phyloP scores from a whole-genome alignment of 179 eudicot genomes.

The Patellifolia procumbens region DNA sequence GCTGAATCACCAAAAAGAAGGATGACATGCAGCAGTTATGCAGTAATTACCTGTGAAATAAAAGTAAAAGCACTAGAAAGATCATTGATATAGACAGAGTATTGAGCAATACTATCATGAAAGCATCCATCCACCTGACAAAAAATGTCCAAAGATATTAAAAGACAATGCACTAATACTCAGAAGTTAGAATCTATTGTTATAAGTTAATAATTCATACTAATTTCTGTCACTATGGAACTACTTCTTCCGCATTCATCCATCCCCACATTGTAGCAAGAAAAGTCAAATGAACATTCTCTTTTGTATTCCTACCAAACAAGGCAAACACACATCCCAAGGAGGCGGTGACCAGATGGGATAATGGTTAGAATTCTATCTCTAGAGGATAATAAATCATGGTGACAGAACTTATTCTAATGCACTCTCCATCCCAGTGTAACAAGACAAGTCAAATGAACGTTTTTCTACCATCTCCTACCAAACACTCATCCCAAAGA shows the following conservation, averaged over 20 bases:
- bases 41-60: conserved; percentile 71
- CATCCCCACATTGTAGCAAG: neutral
- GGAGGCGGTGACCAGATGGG: neutral
- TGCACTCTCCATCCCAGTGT: too few species aligned
- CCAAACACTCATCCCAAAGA: neutral
- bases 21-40: neutral
- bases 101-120: conserved; percentile 65
- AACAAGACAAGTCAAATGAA: neutral
- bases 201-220: neutral
- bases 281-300: neutral
- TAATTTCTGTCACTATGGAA: neutral
- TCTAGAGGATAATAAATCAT: too few species aligned
- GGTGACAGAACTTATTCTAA: too few species aligned
- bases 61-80: conserved; percentile 71
- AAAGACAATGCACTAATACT: neutral
- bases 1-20: neutral
- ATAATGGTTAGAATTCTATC: neutral
- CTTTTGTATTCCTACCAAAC: neutral
- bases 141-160: neutral
- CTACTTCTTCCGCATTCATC: neutral
- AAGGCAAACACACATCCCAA: neutral
- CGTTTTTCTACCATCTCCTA: neutral
- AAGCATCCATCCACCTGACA: conserved; percentile 81
- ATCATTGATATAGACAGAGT: conserved; percentile 55
- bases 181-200: too few species aligned